phyloP scores from a whole-genome alignment of 2,329 filamentous ascomycete species.

The Dactylellina cionopaga region DNA sequence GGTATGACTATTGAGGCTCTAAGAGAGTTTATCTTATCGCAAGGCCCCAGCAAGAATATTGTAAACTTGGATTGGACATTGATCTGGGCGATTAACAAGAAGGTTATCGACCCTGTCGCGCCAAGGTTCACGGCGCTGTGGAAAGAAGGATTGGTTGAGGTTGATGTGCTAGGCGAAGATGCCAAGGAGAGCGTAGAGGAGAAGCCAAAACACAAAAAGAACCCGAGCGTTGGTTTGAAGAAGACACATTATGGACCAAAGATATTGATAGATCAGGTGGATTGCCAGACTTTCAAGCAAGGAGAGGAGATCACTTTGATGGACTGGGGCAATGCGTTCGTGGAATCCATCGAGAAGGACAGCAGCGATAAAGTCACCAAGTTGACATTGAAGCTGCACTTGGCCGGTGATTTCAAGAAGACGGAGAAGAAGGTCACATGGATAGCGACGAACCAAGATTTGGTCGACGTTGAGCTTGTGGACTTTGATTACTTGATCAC shows the following conservation, averaged over 20 bases:
- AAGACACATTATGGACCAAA: slow-evolving; percentile 80
- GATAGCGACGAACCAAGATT: slow-evolving; percentile 80
- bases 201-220: slow-evolving; percentile 89
- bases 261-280: slow-evolving; percentile 84
- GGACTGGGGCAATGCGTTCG: slow-evolving; percentile 93
- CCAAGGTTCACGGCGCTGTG: slow-evolving; percentile 78
- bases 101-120: slow-evolving; percentile 80
- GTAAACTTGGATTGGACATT: slow-evolving; percentile 84
- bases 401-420: slow-evolving; percentile 87
- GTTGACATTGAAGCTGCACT: slow-evolving; percentile 85
- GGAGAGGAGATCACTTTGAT: slow-evolving; percentile 95
- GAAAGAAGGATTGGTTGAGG: slow-evolving; percentile 76
- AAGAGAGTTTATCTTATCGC: slow-evolving; percentile 83
- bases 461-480: slow-evolving; percentile 84
- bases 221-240: slow-evolving; percentile 83
- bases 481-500: slow-evolving; percentile 96
- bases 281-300: slow-evolving; percentile 80
- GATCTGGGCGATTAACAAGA: slow-evolving; percentile 80
- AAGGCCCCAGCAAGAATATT: slow-evolving; percentile 84
- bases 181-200: slow-evolving; percentile 74
- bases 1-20: slow-evolving; percentile 82
- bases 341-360: slow-evolving; percentile 72
- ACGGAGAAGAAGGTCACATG: slow-evolving; percentile 98
- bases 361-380: slow-evolving; percentile 70
- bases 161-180: slow-evolving; percentile 70